phyloP scores from a whole-genome alignment of 805 yeast genomes.

The Pichia deserticola region DNA sequence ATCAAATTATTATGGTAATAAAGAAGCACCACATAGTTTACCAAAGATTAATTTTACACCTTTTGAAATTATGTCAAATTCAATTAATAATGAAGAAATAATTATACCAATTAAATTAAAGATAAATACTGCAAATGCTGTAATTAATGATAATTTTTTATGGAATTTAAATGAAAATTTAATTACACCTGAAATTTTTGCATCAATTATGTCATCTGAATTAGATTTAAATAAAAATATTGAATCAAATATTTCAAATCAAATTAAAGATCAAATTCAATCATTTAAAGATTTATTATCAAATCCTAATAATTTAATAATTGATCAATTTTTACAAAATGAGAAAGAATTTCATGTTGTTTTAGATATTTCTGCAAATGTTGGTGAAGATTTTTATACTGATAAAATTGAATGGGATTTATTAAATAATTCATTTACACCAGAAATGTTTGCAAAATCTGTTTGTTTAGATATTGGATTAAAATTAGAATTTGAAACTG shows the following conservation, averaged over 20 bases:
- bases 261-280: constrained; percentile 75
- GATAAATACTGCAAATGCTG: constrained; percentile 48
- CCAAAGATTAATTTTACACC: constrained; percentile 28
- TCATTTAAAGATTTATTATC: constrained; percentile 60
- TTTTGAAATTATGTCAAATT: constrained; percentile 27
- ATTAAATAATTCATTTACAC: constrained; percentile 45
- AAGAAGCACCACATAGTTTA: constrained; percentile 33
- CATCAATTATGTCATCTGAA: constrained; percentile 72
- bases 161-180: constrained; percentile 66
- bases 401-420: constrained; percentile 96
- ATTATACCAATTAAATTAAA: constrained; percentile 57
- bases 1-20: constrained; percentile 28
- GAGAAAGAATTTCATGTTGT: constrained; percentile 62
- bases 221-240: constrained; percentile 67
- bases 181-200: constrained; percentile 67
- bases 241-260: constrained; percentile 55
- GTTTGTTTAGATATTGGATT: constrained; percentile 84
- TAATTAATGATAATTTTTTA: constrained; percentile 58
- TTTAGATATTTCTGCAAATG: constrained; percentile 70
- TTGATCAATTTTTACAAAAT: constrained; percentile 38
- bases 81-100: constrained; percentile 36
- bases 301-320: constrained; percentile 34
- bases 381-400: constrained; percentile 77
- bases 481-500: constrained; percentile 78
- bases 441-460: constrained; percentile 75